A percentile compares a stretch with the other conserved stretches of the same genome.
These are phyloP conservation scores for Ricinus communis DNA, from an alignment of 345 rosid genomes.

Conservation along the genomic window DNA sequence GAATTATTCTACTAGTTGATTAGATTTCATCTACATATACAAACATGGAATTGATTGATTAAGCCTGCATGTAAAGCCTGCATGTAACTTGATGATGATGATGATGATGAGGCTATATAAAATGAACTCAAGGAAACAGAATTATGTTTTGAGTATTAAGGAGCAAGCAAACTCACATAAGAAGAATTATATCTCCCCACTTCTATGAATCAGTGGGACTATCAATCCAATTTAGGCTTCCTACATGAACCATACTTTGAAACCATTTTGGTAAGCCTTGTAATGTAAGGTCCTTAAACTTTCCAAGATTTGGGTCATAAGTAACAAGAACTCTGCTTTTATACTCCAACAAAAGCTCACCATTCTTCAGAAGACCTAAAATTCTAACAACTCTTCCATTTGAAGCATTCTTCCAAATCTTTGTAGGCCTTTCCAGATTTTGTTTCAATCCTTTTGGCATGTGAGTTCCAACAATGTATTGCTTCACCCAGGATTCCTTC, in stretches of 20 bases:
- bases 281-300: conserved; percentile 57
- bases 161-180: background rate
- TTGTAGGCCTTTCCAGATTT: conserved; percentile 40
- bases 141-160: background rate
- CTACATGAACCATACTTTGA: conserved; percentile 64
- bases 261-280: conserved; percentile 76
- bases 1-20: background rate
- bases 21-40: background rate
- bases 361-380: conserved; percentile 56
- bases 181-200: background rate
- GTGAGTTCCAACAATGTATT: conserved; percentile 60
- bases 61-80: no score
- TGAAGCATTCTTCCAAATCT: conserved; percentile 50
- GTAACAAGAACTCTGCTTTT: conserved; percentile 64
- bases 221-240: conserved; percentile 67
- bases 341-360: conserved; percentile 81
- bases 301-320: conserved; percentile 60
- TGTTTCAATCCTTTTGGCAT: conserved; percentile 73
- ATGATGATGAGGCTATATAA: background rate
- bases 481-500: conserved; percentile 72
- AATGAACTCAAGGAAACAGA: background rate
- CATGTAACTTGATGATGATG: background rate
- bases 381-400: conserved; percentile 54
- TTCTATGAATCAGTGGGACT: conserved; percentile 20
- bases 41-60: background rate